These are phyloP conservation scores for Monascus ruber DNA, from an alignment of 2,329 filamentous ascomycete species.

Conservation along the genomic window DNA sequence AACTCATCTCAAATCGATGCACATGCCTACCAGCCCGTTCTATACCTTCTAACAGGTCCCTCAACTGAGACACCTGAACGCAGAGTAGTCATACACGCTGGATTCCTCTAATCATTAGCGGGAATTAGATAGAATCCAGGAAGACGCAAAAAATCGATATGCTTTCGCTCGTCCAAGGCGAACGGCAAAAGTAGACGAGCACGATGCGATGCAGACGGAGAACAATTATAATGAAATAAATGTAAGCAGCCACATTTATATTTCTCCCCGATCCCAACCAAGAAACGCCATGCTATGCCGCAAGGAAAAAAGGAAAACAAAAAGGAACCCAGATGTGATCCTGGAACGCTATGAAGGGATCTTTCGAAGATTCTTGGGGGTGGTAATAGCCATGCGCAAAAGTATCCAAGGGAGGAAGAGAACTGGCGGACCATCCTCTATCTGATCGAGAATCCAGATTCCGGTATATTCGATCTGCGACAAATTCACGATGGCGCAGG, in stretches of 20 bases:
- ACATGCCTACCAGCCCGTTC: too few species aligned
- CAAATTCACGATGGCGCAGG: background rate
- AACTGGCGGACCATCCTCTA: background rate
- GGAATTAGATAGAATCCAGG: too few species aligned
- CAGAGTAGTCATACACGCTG: too few species aligned
- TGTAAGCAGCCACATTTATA: background rate
- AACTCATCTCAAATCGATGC: too few species aligned
- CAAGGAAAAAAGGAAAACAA: slow-evolving; percentile 15
- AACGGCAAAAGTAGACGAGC: too few species aligned
- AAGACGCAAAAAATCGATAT: too few species aligned
- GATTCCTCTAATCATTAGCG: too few species aligned
- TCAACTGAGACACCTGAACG: too few species aligned
- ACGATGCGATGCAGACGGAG: background rate
- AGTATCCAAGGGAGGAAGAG: slow-evolving; percentile 1
- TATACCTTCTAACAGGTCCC: too few species aligned
- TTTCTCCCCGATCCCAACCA: slow-evolving; percentile 4
- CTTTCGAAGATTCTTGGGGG: too few species aligned
- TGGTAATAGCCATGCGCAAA: background rate
- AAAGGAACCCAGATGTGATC: background rate
- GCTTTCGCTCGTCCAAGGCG: too few species aligned
- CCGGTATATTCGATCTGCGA: background rate
- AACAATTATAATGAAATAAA: background rate
- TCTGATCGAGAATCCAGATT: background rate
- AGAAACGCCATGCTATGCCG: slow-evolving; percentile 33
- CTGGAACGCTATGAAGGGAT: background rate